Evolutionary conservation across 352 stramenopile species (phyloP).

Genomic region (Globisporangium barbulae): DNA sequence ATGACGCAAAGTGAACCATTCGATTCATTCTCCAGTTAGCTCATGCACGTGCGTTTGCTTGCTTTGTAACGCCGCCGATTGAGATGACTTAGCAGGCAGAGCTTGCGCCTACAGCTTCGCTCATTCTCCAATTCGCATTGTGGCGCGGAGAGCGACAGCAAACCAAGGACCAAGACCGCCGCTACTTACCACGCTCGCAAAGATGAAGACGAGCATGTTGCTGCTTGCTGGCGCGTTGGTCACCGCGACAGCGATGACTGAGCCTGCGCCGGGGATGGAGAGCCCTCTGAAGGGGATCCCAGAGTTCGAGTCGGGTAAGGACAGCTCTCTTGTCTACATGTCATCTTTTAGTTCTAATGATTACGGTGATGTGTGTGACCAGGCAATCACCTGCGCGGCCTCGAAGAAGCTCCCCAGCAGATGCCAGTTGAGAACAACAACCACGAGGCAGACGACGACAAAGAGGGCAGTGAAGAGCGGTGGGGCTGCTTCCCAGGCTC

Average conservation of each 20-base stretch:
- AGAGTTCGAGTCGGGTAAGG: neutral
- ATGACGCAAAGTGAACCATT: neutral
- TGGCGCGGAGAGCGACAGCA: neutral
- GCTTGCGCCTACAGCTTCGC: neutral
- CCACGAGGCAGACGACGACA: neutral
- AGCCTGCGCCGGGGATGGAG: neutral
- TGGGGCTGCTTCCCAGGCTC: neutral
- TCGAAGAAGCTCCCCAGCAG: neutral
- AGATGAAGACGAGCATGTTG: constrained; percentile 2
- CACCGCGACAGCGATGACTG: neutral
- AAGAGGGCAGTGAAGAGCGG: neutral
- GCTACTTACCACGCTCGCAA: neutral
- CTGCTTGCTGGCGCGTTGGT: neutral
- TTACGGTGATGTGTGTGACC: neutral
- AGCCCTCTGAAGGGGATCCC: neutral
- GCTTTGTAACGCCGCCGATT: neutral
- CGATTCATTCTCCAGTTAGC: neutral
- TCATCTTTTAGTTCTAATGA: neutral
- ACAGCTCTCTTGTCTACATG: neutral
- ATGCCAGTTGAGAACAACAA: neutral
- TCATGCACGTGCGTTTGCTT: neutral
- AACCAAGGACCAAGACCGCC: neutral
- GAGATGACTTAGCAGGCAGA: neutral
- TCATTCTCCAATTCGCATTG: neutral
- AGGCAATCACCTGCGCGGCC: neutral